A percentile compares a stretch with the other conserved stretches of the same genome.
Evolutionary conservation across 305 asterid species (phyloP).

Genomic region (Petunia hybrid): DNA sequence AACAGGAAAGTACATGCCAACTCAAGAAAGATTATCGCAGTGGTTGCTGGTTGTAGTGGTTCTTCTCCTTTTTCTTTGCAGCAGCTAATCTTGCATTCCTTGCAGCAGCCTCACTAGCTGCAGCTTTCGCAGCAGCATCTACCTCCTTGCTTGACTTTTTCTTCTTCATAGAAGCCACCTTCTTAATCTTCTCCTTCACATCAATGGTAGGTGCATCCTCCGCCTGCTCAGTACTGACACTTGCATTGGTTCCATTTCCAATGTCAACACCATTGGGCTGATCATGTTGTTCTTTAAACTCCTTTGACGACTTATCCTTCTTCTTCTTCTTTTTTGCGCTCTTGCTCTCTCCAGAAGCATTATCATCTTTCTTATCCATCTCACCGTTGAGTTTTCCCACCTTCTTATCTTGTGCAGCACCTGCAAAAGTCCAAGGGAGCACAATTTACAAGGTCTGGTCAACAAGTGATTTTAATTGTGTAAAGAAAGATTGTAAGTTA

Average conservation of each 20-base stretch:
- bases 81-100: constrained; percentile 46
- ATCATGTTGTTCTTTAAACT: constrained; percentile 40
- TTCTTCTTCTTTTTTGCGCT: constrained; percentile 45
- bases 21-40: constrained; percentile 32
- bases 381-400: constrained; percentile 31
- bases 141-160: constrained; percentile 44
- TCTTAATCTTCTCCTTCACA: constrained; percentile 37
- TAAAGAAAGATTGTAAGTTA: no score
- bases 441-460: background rate
- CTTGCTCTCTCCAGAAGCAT: constrained; percentile 41
- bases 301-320: constrained; percentile 41
- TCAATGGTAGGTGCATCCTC: constrained; percentile 33
- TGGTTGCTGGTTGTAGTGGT: constrained; percentile 49
- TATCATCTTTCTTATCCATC: constrained; percentile 28
- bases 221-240: constrained; percentile 24
- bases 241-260: constrained; percentile 27
- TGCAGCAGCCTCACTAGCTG: constrained; percentile 42
- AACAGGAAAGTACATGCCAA: constrained; percentile 27
- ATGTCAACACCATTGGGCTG: constrained; percentile 31
- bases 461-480: no score
- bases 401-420: constrained; percentile 27
- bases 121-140: constrained; percentile 45
- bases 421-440: constrained; percentile 19
- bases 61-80: constrained; percentile 48
- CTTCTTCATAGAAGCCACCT: constrained; percentile 37